Evolutionary conservation across 2,329 filamentous ascomycete species (phyloP).

Genomic region (Sporothrix pallida): DNA sequence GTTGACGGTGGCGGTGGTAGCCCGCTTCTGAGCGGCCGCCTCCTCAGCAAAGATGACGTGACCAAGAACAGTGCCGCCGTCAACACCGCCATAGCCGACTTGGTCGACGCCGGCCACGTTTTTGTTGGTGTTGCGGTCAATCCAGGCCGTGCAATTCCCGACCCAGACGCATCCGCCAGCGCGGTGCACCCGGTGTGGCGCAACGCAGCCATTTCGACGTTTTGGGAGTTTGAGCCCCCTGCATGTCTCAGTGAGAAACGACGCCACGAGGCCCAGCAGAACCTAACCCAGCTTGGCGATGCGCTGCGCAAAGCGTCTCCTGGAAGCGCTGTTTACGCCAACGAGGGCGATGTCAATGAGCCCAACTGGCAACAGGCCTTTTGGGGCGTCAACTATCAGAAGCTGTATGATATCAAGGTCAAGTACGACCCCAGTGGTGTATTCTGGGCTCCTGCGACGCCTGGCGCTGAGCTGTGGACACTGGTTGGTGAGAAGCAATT

Average conservation of each 20-base stretch:
- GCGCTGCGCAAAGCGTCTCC: conserved; percentile 32
- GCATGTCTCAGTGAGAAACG: conserved; percentile 20
- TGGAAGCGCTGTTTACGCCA: conserved; percentile 31
- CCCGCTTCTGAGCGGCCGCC: conserved; percentile 49
- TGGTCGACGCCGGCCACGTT: conserved; percentile 33
- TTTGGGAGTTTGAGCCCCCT: conserved; percentile 24
- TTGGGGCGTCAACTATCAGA: conserved; percentile 37
- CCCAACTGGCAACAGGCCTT: conserved; percentile 39
- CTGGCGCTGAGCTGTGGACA: conserved; percentile 37
- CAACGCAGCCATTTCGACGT: conserved; percentile 9
- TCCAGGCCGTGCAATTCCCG: conserved; percentile 32
- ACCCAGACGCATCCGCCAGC: conserved; percentile 26
- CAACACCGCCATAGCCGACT: conserved; percentile 45
- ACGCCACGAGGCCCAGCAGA: conserved; percentile 16
- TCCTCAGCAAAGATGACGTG: conserved; percentile 47
- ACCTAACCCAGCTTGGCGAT: conserved; percentile 30
- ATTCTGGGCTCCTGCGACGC: conserved; percentile 37
- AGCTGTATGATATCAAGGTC: conserved; percentile 37
- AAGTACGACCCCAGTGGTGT: conserved; percentile 41
- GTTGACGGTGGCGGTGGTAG: conserved; percentile 43
- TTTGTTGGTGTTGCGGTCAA: conserved; percentile 35
- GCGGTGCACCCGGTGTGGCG: conserved; percentile 35
- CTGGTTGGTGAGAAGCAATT: conserved; percentile 33
- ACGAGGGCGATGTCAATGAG: conserved; percentile 38
- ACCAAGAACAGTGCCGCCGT: conserved; percentile 46